Percentiles rank a stretch among this genome's conserved stretches.
phyloP scores from a whole-genome alignment of 371 early-diverging fungal species.

The Smittium mucronatum region DNA sequence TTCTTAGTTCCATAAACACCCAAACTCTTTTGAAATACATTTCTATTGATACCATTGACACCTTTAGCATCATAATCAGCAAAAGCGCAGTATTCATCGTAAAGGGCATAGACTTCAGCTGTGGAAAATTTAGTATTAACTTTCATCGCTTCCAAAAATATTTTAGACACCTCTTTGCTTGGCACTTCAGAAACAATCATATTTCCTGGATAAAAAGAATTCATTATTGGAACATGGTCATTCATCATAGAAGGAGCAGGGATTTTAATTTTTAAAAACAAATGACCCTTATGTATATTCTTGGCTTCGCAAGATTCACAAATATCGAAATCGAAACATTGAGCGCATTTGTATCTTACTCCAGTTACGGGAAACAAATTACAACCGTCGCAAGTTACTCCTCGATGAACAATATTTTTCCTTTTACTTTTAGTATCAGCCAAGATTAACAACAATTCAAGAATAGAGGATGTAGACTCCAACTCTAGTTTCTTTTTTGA shows the following conservation, averaged over 20 bases:
- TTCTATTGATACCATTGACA: slow-evolving; percentile 56
- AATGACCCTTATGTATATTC: slow-evolving; percentile 63
- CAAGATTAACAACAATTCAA: slow-evolving; percentile 68
- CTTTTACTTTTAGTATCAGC: slow-evolving; percentile 79
- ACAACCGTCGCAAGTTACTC: slow-evolving; percentile 88
- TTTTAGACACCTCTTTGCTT: slow-evolving; percentile 8
- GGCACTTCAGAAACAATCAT: slow-evolving; percentile 4
- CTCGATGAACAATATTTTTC: slow-evolving; percentile 38
- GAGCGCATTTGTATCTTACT: slow-evolving; percentile 80
- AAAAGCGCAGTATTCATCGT: slow-evolving; percentile 7
- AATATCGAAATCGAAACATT: slow-evolving; percentile 87
- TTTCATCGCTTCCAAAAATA: slow-evolving; percentile 5
- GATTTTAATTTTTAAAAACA: slow-evolving; percentile 79
- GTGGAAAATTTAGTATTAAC: background rate
- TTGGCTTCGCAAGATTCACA: slow-evolving; percentile 84
- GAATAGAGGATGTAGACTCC: slow-evolving; percentile 21
- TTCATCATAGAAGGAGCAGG: slow-evolving; percentile 91
- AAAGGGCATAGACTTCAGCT: slow-evolving; percentile 3
- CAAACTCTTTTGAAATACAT: slow-evolving; percentile 70
- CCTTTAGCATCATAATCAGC: slow-evolving; percentile 28
- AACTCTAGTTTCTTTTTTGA: background rate
- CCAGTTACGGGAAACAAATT: slow-evolving; percentile 76
- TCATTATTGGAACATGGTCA: slow-evolving; percentile 64
- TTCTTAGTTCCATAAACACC: slow-evolving; percentile 75
- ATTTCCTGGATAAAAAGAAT: slow-evolving; percentile 63